Percentiles rank a stretch among this genome's conserved stretches.
Evolutionary conservation across 306 rosid genomes (phyloP).

Genomic region (Morella rubra): DNA sequence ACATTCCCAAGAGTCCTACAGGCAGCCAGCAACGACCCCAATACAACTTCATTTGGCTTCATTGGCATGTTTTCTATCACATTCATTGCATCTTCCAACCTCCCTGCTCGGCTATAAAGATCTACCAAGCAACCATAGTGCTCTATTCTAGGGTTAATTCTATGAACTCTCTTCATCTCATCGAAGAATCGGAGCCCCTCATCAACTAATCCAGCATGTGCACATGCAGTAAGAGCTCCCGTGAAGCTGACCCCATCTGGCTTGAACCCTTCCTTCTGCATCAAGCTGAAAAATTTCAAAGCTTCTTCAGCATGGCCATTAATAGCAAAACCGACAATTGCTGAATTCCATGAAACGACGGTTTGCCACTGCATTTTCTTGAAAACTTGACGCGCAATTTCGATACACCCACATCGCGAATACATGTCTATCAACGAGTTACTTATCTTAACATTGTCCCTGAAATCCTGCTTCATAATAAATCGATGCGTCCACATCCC

Average conservation of each 20-base stretch:
- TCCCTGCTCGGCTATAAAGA: conserved; percentile 83
- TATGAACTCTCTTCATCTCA: conserved; percentile 50
- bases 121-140: conserved; percentile 90
- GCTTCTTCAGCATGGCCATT: conserved; percentile 79
- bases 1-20: conserved; percentile 72
- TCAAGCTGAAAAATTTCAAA: conserved; percentile 48
- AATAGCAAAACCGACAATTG: conserved; percentile 74
- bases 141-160: conserved; percentile 63
- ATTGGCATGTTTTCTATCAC: conserved; percentile 69
- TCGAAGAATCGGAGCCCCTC: conserved; percentile 64
- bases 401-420: conserved; percentile 79
- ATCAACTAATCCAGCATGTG: conserved; percentile 74
- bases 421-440: conserved; percentile 84
- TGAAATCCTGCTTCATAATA: conserved; percentile 42
- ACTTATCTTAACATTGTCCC: conserved; percentile 49
- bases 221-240: conserved; percentile 81
- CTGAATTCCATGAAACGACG: conserved; percentile 86
- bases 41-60: conserved; percentile 81
- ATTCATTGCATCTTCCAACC: conserved; percentile 66
- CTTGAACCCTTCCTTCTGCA: conserved; percentile 71
- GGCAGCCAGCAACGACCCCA: conserved; percentile 90
- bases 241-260: conserved; percentile 83
- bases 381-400: conserved; percentile 66
- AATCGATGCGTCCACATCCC: conserved; percentile 77
- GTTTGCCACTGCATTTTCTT: conserved; percentile 48